These are phyloP conservation scores for Choiromyces venosus DNA, from an alignment of 495 filamentous ascomycete genomes.

Conservation along the genomic window DNA sequence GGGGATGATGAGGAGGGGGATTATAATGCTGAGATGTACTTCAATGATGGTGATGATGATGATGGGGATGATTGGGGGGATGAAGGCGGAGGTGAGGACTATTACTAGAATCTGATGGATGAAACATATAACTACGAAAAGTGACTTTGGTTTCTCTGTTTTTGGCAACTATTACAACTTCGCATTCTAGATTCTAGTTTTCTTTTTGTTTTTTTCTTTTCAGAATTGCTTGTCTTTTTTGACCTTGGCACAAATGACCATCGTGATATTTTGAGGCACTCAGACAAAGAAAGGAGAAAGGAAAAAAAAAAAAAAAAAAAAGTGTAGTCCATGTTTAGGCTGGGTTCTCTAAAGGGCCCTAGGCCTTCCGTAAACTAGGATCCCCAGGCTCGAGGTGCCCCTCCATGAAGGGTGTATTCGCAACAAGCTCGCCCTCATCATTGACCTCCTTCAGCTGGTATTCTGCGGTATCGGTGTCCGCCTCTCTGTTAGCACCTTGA, in stretches of 20 bases:
- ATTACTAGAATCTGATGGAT: constrained; percentile 30
- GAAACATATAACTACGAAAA: not conserved
- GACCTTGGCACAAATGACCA: not conserved
- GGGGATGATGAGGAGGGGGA: constrained; percentile 41
- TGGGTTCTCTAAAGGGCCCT: not conserved
- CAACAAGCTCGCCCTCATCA: not conserved
- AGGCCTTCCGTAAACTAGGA: not conserved
- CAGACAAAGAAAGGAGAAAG: not conserved
- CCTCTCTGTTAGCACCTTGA: not conserved
- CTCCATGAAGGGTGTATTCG: not conserved
- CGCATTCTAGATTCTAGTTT: not conserved
- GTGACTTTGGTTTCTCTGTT: not conserved
- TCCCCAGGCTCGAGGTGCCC: not conserved
- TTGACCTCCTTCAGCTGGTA: not conserved
- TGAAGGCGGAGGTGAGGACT: constrained; percentile 35
- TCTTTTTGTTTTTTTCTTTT: not conserved
- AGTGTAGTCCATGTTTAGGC: not conserved
- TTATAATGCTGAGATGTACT: constrained; percentile 43
- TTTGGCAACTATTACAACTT: not conserved
- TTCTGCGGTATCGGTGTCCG: not conserved
- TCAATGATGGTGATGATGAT: constrained; percentile 36
- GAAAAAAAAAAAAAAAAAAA: not conserved
- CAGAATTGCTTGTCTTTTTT: not conserved
- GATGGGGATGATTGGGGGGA: constrained; percentile 39
- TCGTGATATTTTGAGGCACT: not conserved